These are phyloP conservation scores for Penicillium odoratum DNA, from an alignment of 495 filamentous ascomycete species.

Conservation along the genomic window DNA sequence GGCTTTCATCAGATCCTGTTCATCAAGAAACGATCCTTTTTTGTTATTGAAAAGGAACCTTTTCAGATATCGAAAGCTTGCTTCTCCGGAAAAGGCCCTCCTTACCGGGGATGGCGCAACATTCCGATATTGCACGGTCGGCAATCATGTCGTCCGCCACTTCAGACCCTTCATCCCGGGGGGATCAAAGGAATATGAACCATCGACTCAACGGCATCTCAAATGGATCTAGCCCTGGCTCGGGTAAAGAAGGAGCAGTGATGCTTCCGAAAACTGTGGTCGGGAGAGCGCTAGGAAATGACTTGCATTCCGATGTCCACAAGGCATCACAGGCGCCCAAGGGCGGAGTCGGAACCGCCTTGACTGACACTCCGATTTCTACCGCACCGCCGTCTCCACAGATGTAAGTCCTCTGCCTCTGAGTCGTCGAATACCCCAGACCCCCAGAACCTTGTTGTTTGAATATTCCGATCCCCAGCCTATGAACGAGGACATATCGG, in stretches of 20 bases:
- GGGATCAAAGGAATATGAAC: conserved; percentile 25
- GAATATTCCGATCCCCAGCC: conserved; percentile 11
- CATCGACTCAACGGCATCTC: conserved; percentile 22
- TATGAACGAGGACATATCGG: conserved; percentile 15
- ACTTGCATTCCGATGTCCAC: conserved; percentile 48
- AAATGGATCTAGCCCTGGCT: conserved; percentile 26
- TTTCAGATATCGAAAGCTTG: not conserved
- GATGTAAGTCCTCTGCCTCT: conserved; percentile 54
- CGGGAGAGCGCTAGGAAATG: conserved; percentile 49
- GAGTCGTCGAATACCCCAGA: conserved; percentile 18
- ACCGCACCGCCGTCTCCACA: conserved; percentile 70
- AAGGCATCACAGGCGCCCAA: conserved; percentile 46
- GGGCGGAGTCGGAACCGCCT: conserved; percentile 54
- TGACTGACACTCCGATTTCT: conserved; percentile 68
- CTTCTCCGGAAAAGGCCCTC: conserved; percentile 6
- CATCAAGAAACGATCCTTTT: not conserved
- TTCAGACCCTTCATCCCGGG: conserved; percentile 27
- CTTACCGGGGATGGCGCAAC: conserved; percentile 39
- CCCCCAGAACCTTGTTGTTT: conserved; percentile 15
- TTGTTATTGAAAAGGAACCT: not conserved
- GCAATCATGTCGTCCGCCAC: conserved; percentile 55
- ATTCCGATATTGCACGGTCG: conserved; percentile 59
- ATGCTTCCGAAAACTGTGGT: conserved; percentile 47
- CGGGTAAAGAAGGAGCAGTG: conserved; percentile 36
- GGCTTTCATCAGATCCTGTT: conserved; percentile 5